A percentile compares a stretch with the other conserved stretches of the same genome.
Evolutionary conservation across 2,329 filamentous ascomycete species (phyloP).

Genomic region (Pseudogymnoascus sp.): DNA sequence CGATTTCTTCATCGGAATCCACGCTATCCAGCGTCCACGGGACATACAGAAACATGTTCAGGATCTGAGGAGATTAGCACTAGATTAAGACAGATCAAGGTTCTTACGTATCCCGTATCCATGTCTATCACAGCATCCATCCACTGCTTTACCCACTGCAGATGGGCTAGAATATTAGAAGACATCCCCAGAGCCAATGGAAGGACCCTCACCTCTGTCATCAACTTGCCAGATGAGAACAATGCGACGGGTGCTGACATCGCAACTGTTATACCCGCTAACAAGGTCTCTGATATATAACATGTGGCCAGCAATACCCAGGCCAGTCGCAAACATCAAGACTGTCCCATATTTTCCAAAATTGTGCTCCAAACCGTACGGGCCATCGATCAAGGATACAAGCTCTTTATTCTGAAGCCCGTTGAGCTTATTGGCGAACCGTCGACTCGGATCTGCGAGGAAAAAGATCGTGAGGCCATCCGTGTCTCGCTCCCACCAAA

Average conservation of each 20-base stretch:
- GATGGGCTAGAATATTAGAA: neutral
- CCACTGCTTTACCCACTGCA: neutral
- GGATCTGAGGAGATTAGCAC: neutral
- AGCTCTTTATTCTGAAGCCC: neutral
- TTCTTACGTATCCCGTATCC: neutral
- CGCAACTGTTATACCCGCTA: conserved; percentile 15
- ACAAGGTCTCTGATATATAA: conserved; percentile 17
- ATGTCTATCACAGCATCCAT: neutral
- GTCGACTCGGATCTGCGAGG: conserved; percentile 11
- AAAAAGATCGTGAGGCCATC: conserved; percentile 14
- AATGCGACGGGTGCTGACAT: conserved; percentile 13
- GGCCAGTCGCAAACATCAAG: conserved; percentile 14
- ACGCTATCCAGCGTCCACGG: neutral
- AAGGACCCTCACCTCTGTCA: neutral
- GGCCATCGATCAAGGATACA: conserved; percentile 13
- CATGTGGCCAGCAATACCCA: conserved; percentile 16
- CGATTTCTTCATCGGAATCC: neutral
- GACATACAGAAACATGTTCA: neutral
- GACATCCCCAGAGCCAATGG: neutral
- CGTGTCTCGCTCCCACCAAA: conserved; percentile 12
- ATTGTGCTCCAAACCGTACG: conserved; percentile 9
- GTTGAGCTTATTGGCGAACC: conserved; percentile 11
- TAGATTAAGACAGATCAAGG: neutral
- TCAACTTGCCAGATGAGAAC: conserved; percentile 13
- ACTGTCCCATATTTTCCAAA: conserved; percentile 14